These are phyloP conservation scores for Herpetospermum pedunculosum DNA, from an alignment of 306 rosid genomes.

Conservation along the genomic window DNA sequence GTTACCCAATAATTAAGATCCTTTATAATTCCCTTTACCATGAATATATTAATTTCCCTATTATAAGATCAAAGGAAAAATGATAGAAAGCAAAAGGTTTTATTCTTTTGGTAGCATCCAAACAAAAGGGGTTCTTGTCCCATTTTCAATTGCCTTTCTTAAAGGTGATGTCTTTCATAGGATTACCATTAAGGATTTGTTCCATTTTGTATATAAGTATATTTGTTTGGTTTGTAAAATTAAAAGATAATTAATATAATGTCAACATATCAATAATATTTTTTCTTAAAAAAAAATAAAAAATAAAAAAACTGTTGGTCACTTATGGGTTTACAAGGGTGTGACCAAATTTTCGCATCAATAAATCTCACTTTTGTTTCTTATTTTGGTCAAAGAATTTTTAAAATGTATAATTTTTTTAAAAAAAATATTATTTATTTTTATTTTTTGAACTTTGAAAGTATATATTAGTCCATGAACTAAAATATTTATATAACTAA, in stretches of 20 bases:
- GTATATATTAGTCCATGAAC: background rate
- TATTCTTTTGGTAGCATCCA: background rate
- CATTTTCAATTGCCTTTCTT: background rate
- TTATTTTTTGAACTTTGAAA: no score
- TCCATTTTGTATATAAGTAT: background rate
- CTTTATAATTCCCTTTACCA: background rate
- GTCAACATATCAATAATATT: no score
- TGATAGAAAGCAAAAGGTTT: background rate
- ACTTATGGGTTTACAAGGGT: no score
- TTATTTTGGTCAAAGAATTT: no score
- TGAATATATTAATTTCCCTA: background rate
- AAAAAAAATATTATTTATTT: no score
- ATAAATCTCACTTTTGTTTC: no score
- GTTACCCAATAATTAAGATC: background rate
- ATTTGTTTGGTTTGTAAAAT: background rate
- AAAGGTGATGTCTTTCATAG: background rate
- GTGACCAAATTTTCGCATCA: no score
- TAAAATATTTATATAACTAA: no score
- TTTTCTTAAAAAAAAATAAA: no score
- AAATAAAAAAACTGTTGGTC: no score
- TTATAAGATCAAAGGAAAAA: background rate
- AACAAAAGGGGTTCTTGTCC: background rate
- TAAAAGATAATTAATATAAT: no score
- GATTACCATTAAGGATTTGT: slow-evolving; percentile 3
- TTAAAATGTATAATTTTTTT: no score